Evolutionary conservation across 495 filamentous ascomycete genomes (phyloP), one percentile per base, ranked within the genome.

Genomic region (Parathielavia hyrcaniae): DNA sequence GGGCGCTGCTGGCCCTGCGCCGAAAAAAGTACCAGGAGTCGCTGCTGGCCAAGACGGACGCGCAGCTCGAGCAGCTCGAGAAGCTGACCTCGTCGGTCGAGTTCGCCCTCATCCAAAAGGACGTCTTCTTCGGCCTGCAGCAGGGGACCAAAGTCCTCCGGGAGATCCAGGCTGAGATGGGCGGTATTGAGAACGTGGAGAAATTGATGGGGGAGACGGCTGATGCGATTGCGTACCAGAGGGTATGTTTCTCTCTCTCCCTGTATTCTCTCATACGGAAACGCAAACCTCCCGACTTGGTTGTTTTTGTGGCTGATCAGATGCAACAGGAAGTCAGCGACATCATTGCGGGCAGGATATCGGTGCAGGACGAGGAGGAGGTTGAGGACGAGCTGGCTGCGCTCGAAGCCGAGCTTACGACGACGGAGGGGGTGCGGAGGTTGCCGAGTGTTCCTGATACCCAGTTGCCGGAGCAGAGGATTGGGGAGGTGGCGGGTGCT

Each of bases 11-110:
- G 8, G 95, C 95, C 0, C 80, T 98, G 39, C 89, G 93, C 45
- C 84, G 90, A 53, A 96, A 95, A 72, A 98, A 97, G 71, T 98
- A 96, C 78, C 95, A 98, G 69, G 90, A 97, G 69, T 84, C 87
- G 7, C 80, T 98, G 10, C 82, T 98, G 22, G 77, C 81, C 49
- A 93, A 95, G 71, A 97, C 95, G 8, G 95, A 97, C 71, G 80
- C 80, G 9, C 93, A 97, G 71, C 83, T 98, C 4, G 89, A 86
- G 49, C 86, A 91, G 67, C 75, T 97, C 20, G 90, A 98, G 72
- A 80, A 89, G 61, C 77, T 98, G 44, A 88, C 86, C 3, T 81
- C 82, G 51, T 84, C 86, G 64, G 86, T 97, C 55, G 92, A 97
- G 73, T 97, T 97, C 72, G 86, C 92, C 43, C 80, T 93, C 12